Evolutionary conservation across 1,284 basidiomycete species (phyloP).

Genomic region (Vanrija pseudolonga): DNA sequence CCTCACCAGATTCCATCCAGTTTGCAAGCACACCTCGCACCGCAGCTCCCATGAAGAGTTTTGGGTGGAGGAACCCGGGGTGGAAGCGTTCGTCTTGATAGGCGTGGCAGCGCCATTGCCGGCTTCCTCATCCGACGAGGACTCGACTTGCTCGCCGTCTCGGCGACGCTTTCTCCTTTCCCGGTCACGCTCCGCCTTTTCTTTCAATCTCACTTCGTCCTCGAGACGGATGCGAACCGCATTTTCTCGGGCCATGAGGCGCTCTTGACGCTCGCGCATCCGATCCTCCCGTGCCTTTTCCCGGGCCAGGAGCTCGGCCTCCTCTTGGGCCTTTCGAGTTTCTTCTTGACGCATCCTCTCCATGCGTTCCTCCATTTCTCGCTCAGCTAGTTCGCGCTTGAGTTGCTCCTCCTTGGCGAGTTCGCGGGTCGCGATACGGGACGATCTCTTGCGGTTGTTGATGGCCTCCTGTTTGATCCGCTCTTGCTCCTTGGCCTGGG

Average conservation of each 20-base stretch:
- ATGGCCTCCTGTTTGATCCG: constrained; percentile 49
- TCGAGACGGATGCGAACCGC: constrained; percentile 32
- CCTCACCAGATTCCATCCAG: constrained; percentile 51
- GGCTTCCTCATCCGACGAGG: constrained; percentile 13
- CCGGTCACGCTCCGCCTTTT: constrained; percentile 43
- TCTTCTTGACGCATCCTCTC: constrained; percentile 47
- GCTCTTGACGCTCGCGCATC: constrained; percentile 48
- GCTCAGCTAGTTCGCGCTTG: constrained; percentile 45
- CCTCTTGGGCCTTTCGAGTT: constrained; percentile 29
- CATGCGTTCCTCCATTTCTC: constrained; percentile 52
- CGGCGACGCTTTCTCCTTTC: constrained; percentile 38
- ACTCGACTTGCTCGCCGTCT: constrained; percentile 26
- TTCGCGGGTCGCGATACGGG: constrained; percentile 53
- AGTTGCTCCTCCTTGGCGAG: constrained; percentile 51
- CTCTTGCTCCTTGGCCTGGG: constrained; percentile 45
- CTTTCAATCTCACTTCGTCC: constrained; percentile 38
- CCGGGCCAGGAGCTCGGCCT: constrained; percentile 35
- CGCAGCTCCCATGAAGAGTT: constrained; percentile 50
- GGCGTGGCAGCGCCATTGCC: neutral
- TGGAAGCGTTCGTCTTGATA: neutral
- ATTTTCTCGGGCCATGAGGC: constrained; percentile 50
- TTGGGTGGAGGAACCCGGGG: neutral
- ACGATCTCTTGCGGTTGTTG: constrained; percentile 53
- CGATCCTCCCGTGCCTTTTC: constrained; percentile 51
- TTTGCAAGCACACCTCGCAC: constrained; percentile 53